phyloP scores from a whole-genome alignment of 805 yeast species.

The Yarrowia porcina region DNA sequence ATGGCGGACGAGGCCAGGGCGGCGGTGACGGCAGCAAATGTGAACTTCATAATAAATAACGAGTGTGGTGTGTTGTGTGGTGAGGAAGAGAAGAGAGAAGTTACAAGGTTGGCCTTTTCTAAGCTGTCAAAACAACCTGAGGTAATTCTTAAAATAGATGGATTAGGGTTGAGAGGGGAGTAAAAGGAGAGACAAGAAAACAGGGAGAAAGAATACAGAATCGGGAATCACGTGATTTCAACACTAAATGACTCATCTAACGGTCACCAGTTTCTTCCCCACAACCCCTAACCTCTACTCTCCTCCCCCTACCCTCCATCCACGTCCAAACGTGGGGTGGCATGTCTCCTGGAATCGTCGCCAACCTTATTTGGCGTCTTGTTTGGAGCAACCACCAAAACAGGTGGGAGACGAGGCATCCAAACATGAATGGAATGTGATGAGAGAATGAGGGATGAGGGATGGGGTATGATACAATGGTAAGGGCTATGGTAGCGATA shows the following conservation, averaged over 20 bases:
- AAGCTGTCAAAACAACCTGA: conserved; percentile 16
- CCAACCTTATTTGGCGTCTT: background rate
- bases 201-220: too few species aligned
- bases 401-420: conserved; percentile 21
- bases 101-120: conserved; percentile 3
- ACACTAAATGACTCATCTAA: background rate
- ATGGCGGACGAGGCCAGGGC: conserved; percentile 17
- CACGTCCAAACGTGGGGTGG: background rate
- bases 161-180: background rate
- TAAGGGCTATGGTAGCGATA: too few species aligned
- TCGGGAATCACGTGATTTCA: background rate
- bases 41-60: conserved; percentile 26
- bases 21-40: conserved; percentile 25
- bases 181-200: too few species aligned
- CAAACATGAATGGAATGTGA: background rate
- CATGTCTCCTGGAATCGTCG: background rate
- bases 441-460: too few species aligned
- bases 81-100: background rate
- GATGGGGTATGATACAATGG: too few species aligned
- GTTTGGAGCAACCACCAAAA: conserved; percentile 16
- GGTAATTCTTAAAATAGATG: conserved; percentile 24
- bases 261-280: background rate
- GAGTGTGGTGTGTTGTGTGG: conserved; percentile 17
- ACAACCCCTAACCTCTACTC: background rate
- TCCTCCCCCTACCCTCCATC: background rate